Evolutionary conservation across 2,329 filamentous ascomycete genomes (phyloP).

Genomic region (Epichloe bromicola): DNA sequence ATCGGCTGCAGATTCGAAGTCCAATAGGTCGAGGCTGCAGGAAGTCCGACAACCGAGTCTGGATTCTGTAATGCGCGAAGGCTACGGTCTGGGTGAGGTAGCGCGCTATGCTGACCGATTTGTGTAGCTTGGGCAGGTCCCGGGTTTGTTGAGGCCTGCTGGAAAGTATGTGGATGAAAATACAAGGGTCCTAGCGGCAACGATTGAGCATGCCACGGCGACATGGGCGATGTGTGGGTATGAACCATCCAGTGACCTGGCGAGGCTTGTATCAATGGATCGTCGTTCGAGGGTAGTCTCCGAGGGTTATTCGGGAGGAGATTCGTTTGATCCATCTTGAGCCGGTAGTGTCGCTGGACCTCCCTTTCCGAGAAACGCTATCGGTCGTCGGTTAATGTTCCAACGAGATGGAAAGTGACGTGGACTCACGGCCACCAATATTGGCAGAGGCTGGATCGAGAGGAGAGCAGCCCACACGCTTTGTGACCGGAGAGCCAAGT

Average conservation of each 20-base stretch:
- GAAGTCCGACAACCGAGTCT: not conserved
- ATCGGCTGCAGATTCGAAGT: not conserved
- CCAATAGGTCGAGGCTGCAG: not conserved
- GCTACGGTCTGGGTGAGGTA: constrained; percentile 5
- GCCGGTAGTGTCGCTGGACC: not conserved
- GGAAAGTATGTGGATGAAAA: not conserved
- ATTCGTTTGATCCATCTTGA: constrained; percentile 17
- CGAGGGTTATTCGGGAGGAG: constrained; percentile 13
- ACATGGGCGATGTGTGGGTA: constrained; percentile 10
- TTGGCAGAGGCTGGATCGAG: not conserved
- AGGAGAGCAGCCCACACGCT: not conserved
- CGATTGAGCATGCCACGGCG: constrained; percentile 13
- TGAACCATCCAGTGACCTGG: constrained; percentile 14
- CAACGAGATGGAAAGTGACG: not conserved
- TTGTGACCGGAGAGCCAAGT: not conserved
- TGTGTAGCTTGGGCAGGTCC: not conserved
- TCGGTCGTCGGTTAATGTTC: not conserved
- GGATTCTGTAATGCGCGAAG: constrained; percentile 1
- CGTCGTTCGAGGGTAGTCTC: constrained; percentile 13
- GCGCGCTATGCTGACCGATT: not conserved
- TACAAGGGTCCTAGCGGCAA: not conserved
- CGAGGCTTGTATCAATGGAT: constrained; percentile 14
- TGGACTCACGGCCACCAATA: not conserved
- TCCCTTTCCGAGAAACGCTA: not conserved
- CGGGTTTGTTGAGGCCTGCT: not conserved